Evolutionary conservation across 768 basidiomycete species (phyloP).

Genomic region (Trametes gibbosa): DNA sequence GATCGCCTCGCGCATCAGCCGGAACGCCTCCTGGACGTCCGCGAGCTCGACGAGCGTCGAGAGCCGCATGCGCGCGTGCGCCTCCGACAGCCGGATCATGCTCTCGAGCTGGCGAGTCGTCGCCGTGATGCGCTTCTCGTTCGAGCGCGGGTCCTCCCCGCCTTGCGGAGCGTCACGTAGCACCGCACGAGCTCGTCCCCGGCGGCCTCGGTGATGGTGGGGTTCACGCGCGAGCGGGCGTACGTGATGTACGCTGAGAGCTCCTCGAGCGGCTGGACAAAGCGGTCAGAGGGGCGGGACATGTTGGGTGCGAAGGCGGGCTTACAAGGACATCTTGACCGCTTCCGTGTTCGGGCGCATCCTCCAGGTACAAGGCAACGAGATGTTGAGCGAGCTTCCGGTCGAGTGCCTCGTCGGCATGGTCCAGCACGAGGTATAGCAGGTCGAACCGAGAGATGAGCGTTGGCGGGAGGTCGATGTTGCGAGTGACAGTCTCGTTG

Average conservation of each 20-base stretch:
- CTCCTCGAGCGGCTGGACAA: conserved; percentile 75
- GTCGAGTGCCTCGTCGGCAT: conserved; percentile 87
- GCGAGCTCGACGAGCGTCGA: conserved; percentile 78
- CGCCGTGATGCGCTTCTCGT: conserved; percentile 94
- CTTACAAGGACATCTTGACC: conserved; percentile 76
- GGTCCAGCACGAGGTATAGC: conserved; percentile 92
- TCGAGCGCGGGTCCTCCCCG: conserved; percentile 82
- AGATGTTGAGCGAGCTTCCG: conserved; percentile 88
- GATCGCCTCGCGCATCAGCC: conserved; percentile 97
- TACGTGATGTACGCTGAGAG: conserved; percentile 95
- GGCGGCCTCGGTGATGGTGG: conserved; percentile 83
- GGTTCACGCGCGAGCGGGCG: conserved; percentile 81
- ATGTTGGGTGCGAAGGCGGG: conserved; percentile 1
- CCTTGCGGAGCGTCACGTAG: conserved; percentile 93
- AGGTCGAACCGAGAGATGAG: conserved; percentile 97
- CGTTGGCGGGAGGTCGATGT: conserved; percentile 97
- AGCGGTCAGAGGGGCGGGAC: not conserved
- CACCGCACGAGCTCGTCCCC: conserved; percentile 78
- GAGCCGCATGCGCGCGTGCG: conserved; percentile 95
- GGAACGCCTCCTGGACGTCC: conserved; percentile 87
- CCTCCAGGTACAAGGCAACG: conserved; percentile 92
- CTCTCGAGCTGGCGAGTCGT: conserved; percentile 97
- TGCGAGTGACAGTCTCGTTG: conserved; percentile 86
- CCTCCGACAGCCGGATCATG: conserved; percentile 95
- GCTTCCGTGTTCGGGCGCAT: conserved; percentile 62